Evolutionary conservation across 345 rosid species (phyloP).

Genomic region (Bruguiera parviflora): DNA sequence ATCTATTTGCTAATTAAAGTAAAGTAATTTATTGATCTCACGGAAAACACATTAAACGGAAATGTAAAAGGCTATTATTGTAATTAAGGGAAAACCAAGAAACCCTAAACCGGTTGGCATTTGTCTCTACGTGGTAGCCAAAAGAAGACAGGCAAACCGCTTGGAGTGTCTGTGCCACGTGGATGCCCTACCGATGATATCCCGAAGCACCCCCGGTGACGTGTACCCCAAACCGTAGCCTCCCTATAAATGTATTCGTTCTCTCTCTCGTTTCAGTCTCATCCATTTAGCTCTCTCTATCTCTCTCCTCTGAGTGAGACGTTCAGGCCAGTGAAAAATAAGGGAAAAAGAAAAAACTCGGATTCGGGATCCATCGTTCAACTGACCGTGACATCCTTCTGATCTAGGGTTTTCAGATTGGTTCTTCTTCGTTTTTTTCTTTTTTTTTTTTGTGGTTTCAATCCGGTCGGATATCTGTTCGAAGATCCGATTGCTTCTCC

Average conservation of each 20-base stretch:
- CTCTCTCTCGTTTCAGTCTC: slow-evolving; percentile 18
- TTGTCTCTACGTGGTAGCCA: slow-evolving; percentile 17
- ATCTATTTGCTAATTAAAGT: no score
- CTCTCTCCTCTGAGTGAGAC: slow-evolving; percentile 24
- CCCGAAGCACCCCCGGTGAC: slow-evolving; percentile 30
- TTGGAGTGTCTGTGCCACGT: slow-evolving; percentile 34
- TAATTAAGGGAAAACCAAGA: slow-evolving; percentile 1
- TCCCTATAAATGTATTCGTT: slow-evolving; percentile 37
- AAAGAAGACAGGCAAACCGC: slow-evolving; percentile 18
- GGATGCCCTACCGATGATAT: slow-evolving; percentile 16
- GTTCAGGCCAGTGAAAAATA: neutral
- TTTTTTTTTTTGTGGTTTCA: neutral
- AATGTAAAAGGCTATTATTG: slow-evolving; percentile 1
- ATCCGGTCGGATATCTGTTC: slow-evolving; percentile 17
- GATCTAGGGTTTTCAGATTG: slow-evolving; percentile 32
- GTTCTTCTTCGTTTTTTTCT: neutral
- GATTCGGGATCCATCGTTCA: slow-evolving; percentile 16
- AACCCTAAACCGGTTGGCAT: slow-evolving; percentile 14
- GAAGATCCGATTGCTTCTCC: slow-evolving; percentile 51
- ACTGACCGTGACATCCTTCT: neutral
- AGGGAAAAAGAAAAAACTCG: neutral
- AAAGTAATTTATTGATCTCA: no score
- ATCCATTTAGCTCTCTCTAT: slow-evolving; percentile 26
- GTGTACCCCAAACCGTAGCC: slow-evolving; percentile 48
- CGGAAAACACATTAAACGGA: neutral